phyloP scores from a whole-genome alignment of 805 yeast species.

The Yarrowia hollandica region DNA sequence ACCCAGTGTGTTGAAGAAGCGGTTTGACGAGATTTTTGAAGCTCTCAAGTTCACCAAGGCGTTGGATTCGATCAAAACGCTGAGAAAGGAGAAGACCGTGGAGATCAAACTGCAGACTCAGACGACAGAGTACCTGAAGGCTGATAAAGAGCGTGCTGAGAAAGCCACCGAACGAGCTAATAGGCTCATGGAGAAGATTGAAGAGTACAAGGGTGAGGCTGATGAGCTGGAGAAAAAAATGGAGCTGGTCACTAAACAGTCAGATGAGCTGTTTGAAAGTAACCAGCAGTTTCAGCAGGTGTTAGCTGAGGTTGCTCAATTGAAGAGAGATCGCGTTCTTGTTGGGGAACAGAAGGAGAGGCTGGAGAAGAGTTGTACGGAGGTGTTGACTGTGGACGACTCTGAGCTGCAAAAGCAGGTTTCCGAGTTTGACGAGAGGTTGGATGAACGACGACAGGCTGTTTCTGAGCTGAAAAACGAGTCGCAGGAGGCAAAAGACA shows the following conservation, averaged over 20 bases:
- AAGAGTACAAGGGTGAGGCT: conserved; percentile 51
- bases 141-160: conserved; percentile 72
- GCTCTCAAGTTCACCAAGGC: conserved; percentile 92
- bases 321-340: conserved; percentile 50
- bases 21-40: conserved; percentile 95
- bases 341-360: conserved; percentile 54
- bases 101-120: conserved; percentile 78
- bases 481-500: conserved; percentile 36
- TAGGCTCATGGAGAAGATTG: conserved; percentile 48
- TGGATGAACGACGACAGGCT: conserved; percentile 28
- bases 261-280: conserved; percentile 65
- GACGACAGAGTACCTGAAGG: conserved; percentile 71
- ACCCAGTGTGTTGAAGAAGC: conserved; percentile 81
- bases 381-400: conserved; percentile 48
- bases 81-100: conserved; percentile 72
- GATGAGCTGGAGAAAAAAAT: conserved; percentile 52
- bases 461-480: conserved; percentile 37
- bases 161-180: conserved; percentile 53
- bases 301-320: conserved; percentile 60
- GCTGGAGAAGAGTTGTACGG: conserved; percentile 48
- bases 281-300: conserved; percentile 81
- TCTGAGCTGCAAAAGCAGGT: conserved; percentile 43
- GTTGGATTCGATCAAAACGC: conserved; percentile 69
- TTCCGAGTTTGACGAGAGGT: conserved; percentile 10
- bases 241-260: conserved; percentile 53